Evolutionary conservation across 169 alveolate genomes (phyloP).

Genomic region (Miamiensis avidus): DNA sequence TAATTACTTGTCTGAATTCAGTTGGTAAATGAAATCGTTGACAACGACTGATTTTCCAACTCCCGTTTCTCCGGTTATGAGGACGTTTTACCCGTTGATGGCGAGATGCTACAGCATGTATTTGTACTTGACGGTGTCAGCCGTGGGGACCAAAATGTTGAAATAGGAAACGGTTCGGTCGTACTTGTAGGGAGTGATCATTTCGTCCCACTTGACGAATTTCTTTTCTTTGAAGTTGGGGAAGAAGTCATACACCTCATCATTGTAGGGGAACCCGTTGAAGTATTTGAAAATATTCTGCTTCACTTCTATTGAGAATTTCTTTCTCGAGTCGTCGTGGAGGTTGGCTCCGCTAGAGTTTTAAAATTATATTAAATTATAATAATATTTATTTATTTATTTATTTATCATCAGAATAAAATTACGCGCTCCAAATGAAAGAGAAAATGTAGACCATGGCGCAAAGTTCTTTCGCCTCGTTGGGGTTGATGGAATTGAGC

Average conservation of each 20-base stretch:
- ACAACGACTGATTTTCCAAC: conserved; percentile 92
- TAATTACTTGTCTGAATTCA: conserved; percentile 30
- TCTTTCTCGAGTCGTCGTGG: conserved; percentile 83
- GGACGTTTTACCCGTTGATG: conserved; percentile 74
- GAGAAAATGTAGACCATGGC: conserved; percentile 50
- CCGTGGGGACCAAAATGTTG: conserved; percentile 91
- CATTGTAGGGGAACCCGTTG: conserved; percentile 81
- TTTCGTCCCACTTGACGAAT: conserved; percentile 80
- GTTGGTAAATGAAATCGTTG: conserved; percentile 80
- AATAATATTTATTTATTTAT: neutral
- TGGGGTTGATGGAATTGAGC: conserved; percentile 61
- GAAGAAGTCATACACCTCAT: conserved; percentile 84
- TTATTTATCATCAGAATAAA: conserved; percentile 38
- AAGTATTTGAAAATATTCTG: conserved; percentile 67
- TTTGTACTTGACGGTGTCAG: conserved; percentile 86
- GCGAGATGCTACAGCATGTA: conserved; percentile 79
- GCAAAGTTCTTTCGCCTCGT: conserved; percentile 70
- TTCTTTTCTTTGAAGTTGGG: conserved; percentile 76
- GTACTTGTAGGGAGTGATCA: conserved; percentile 81
- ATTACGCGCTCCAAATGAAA: conserved; percentile 40
- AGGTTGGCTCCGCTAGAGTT: conserved; percentile 87
- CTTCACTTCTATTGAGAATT: conserved; percentile 76
- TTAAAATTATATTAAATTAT: conserved; percentile 71
- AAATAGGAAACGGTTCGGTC: conserved; percentile 83
- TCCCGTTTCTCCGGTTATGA: conserved; percentile 92